Percentiles rank a stretch among this genome's conserved stretches.
Conservation (phyloP, 371 early-diverging fungal genomes). For the Thermomucor indicae-seudaticae region DNA sequence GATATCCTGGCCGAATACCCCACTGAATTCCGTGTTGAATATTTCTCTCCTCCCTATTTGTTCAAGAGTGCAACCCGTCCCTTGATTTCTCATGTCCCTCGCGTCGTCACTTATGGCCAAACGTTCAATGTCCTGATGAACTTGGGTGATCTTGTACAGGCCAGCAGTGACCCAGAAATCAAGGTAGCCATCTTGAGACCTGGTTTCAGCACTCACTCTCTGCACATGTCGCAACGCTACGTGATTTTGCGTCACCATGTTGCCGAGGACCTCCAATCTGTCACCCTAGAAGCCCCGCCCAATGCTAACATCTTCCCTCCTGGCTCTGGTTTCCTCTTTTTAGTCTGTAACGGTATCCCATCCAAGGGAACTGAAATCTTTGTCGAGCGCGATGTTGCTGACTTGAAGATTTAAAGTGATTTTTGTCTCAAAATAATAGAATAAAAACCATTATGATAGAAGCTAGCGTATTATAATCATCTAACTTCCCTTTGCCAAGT, state of each 20-base stretch:
- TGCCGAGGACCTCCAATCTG: slow-evolving; percentile 20
- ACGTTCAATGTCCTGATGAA: slow-evolving; percentile 28
- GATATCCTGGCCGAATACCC: slow-evolving; percentile 44
- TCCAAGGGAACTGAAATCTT: slow-evolving; percentile 29
- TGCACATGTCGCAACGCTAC: slow-evolving; percentile 63
- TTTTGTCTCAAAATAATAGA: neutral
- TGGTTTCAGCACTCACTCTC: slow-evolving; percentile 64
- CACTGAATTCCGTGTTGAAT: slow-evolving; percentile 62
- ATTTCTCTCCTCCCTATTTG: slow-evolving; percentile 60
- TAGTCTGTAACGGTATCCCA: slow-evolving; percentile 56
- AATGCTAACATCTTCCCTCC: slow-evolving; percentile 56
- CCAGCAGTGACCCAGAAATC: slow-evolving; percentile 30
- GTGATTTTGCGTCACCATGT: slow-evolving; percentile 26
- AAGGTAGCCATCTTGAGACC: slow-evolving; percentile 38
- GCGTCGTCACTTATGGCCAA: slow-evolving; percentile 35
- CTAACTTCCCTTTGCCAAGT: neutral
- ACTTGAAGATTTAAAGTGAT: slow-evolving; percentile 7
- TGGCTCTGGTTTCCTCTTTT: slow-evolving; percentile 50
- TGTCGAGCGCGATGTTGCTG: slow-evolving; percentile 18
- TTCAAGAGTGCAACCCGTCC: slow-evolving; percentile 44
- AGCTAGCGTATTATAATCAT: too few species aligned
- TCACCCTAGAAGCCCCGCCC: slow-evolving; percentile 48
- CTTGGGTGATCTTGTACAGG: slow-evolving; percentile 19
- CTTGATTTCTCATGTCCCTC: slow-evolving; percentile 42
- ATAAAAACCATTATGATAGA: too few species aligned